phyloP scores from a whole-genome alignment of 305 asterid species.

The Caryopteris hybrid region DNA sequence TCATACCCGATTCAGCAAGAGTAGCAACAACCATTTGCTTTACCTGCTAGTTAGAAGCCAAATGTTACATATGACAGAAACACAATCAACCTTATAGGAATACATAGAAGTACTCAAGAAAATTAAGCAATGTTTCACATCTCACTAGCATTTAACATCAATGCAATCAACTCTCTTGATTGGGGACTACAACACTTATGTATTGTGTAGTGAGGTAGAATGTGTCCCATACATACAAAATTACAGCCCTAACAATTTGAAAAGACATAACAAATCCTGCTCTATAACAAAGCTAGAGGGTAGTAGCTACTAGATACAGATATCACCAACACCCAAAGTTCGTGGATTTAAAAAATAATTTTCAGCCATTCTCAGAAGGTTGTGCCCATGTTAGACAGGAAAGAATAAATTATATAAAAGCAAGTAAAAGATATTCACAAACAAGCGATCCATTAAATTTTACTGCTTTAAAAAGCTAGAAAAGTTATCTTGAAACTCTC shows the following conservation, averaged over 20 bases:
- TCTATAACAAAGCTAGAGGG: neutral
- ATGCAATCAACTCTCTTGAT: neutral
- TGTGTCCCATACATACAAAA: neutral
- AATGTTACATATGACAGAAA: slow-evolving; percentile 10
- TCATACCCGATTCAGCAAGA: slow-evolving; percentile 99
- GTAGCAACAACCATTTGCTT: slow-evolving; percentile 99
- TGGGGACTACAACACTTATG: neutral
- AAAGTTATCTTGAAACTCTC: neutral
- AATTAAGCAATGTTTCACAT: neutral
- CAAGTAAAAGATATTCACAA: neutral
- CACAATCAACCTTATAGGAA: neutral
- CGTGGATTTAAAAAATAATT: neutral
- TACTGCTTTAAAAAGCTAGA: neutral
- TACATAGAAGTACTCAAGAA: neutral
- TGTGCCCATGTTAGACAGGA: neutral
- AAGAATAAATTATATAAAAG: neutral
- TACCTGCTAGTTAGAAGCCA: slow-evolving; percentile 46
- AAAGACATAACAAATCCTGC: neutral
- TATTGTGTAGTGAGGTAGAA: neutral
- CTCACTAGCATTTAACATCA: neutral
- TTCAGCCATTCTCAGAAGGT: neutral
- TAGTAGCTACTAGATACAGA: neutral
- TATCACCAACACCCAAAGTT: neutral
- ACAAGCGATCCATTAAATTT: neutral
- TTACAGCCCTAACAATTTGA: neutral